Evolutionary conservation across 371 early-diverging fungal species (phyloP), one percentile per base, ranked within the genome.

Genomic region (Mortierella sp.): DNA sequence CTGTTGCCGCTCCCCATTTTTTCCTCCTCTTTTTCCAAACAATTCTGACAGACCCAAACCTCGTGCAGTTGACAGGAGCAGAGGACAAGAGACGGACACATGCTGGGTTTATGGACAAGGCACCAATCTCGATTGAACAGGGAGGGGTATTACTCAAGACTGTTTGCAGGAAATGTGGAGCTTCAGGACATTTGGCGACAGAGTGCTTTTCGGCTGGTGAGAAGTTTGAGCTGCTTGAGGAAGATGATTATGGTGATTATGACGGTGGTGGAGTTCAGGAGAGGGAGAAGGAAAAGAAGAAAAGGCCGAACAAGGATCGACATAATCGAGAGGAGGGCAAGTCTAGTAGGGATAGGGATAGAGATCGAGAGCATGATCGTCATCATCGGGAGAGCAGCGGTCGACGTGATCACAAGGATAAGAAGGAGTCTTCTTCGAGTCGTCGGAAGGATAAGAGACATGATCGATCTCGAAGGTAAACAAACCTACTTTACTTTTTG

Each of bases 201-300:
- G 82, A 81, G 16, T 81, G 82, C 44, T 81, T 77, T 61, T 81
- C 82, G 13, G 71, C 71, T 1, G 82, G 82, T 39, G 82, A 77
- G 37, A 73, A 74, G 66, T 81, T 81, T 69, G 82, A 77, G 13
- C 47, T 81, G 41, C 50, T 81, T 29, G 68, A 37, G 22, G 82
- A 81, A 37, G 71, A 77, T 14, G 82, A 77, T 16, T 64, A 68
- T 29, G 73, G 50, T 7, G 68, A 53, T n/a, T 40, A 55, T 63
- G 63, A 48, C 26, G 37, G 11, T 10, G 53, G 53, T 1, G 31
- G 7, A 0, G 48, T 14, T 52, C 68, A 47, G 14, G 48, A 48
- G 58, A 47, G 61, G 4, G 68, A 68, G 39, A 47, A 55, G 10
- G 73, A 70, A n/a, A 55, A 53, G 31, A 73, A 71, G 61, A 63